Evolutionary conservation across 2,329 filamentous ascomycete species (phyloP).

Genomic region (Celoporthe dispersa): DNA sequence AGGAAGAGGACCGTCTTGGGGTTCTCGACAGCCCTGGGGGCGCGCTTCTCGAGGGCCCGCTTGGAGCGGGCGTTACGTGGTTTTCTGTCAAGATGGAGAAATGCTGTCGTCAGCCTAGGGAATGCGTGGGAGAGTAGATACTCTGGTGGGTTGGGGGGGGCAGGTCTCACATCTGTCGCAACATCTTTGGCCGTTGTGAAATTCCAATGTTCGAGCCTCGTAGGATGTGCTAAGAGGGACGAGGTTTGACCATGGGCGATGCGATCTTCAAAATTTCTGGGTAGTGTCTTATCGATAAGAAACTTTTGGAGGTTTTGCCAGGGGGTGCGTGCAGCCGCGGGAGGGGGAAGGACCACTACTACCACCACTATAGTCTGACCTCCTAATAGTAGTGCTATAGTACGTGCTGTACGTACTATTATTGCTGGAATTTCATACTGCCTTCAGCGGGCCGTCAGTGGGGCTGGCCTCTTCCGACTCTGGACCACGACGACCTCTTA

Average conservation of each 20-base stretch:
- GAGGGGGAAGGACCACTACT: background rate
- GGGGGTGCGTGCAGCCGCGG: background rate
- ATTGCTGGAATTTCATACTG: too few species aligned
- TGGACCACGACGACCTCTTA: background rate
- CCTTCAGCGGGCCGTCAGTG: background rate
- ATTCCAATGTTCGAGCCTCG: background rate
- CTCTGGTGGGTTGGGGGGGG: background rate
- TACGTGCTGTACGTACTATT: background rate
- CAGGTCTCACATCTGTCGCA: slow-evolving; percentile 50
- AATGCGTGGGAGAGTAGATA: too few species aligned
- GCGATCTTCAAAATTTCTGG: slow-evolving; percentile 25
- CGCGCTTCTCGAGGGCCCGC: slow-evolving; percentile 90
- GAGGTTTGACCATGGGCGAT: background rate
- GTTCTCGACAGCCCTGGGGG: slow-evolving; percentile 87
- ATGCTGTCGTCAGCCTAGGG: background rate
- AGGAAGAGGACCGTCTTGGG: slow-evolving; percentile 89
- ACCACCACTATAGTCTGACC: background rate
- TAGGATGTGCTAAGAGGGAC: background rate
- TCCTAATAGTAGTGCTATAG: background rate
- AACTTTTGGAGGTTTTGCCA: slow-evolving; percentile 4
- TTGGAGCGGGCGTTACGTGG: slow-evolving; percentile 83
- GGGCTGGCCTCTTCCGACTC: background rate
- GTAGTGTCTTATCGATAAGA: slow-evolving; percentile 27
- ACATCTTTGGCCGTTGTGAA: slow-evolving; percentile 42
- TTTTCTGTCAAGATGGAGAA: slow-evolving; percentile 48